phyloP scores from a whole-genome alignment of 495 filamentous ascomycete genomes.

The Penicillium atrosanguineum region DNA sequence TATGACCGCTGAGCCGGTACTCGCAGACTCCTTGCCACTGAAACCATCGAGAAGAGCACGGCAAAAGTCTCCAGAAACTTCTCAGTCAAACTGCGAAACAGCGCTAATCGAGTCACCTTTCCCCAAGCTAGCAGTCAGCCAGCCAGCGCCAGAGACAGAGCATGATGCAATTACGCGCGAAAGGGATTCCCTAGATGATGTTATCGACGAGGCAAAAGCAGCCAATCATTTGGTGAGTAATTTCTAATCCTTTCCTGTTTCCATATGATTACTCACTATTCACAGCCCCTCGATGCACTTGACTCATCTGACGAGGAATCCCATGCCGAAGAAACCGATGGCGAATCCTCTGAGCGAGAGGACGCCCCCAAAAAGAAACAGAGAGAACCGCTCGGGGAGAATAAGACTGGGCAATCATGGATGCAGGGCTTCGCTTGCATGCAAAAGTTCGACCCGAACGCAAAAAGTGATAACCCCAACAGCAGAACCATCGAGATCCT shows the following conservation, averaged over 20 bases:
- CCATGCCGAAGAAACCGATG: slow-evolving; percentile 18
- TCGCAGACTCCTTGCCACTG: slow-evolving; percentile 20
- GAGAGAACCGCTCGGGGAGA: slow-evolving; percentile 24
- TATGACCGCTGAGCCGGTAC: not conserved
- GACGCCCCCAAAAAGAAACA: not conserved
- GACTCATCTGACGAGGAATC: slow-evolving; percentile 28
- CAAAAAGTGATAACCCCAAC: slow-evolving; percentile 58
- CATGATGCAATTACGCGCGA: slow-evolving; percentile 7
- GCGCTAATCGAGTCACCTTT: not conserved
- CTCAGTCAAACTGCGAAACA: slow-evolving; percentile 7
- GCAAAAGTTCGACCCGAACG: slow-evolving; percentile 52
- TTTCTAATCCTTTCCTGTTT: not conserved
- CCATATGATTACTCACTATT: not conserved
- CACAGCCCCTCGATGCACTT: slow-evolving; percentile 42
- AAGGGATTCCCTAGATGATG: slow-evolving; percentile 53
- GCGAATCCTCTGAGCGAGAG: slow-evolving; percentile 19
- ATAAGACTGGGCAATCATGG: slow-evolving; percentile 26
- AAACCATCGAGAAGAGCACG: slow-evolving; percentile 28
- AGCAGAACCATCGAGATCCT: slow-evolving; percentile 72
- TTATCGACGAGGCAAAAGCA: slow-evolving; percentile 56
- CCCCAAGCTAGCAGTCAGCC: not conserved
- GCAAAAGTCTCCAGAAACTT: slow-evolving; percentile 13
- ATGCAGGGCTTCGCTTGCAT: slow-evolving; percentile 66
- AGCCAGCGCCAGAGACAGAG: not conserved
- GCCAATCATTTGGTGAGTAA: slow-evolving; percentile 52